Percentiles rank a stretch among this genome's conserved stretches.
Evolutionary conservation across 176 grass and related monocot genomes (phyloP).

Genomic region (Typha latifolia): DNA sequence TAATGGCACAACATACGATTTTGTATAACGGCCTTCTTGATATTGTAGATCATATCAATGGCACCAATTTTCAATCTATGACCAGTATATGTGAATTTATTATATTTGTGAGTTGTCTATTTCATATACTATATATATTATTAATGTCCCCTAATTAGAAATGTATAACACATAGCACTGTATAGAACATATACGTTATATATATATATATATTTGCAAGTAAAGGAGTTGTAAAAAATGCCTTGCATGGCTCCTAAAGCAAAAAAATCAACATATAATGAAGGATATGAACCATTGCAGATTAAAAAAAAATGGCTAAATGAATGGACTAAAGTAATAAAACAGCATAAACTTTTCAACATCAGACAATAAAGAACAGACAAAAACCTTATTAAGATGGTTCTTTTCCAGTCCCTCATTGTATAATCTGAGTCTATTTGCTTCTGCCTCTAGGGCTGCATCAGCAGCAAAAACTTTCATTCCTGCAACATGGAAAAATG

Average conservation of each 20-base stretch:
- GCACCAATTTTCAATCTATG: too few species aligned
- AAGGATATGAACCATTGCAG: neutral
- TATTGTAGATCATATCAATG: too few species aligned
- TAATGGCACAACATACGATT: too few species aligned
- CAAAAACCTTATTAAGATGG: constrained; percentile 48
- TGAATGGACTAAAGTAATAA: neutral
- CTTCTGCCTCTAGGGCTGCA: constrained; percentile 65
- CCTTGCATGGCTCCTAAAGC: neutral
- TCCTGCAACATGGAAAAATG: constrained; percentile 31
- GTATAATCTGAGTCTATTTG: constrained; percentile 40
- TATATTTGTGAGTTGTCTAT: too few species aligned
- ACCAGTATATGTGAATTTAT: too few species aligned
- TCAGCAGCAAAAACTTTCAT: constrained; percentile 61
- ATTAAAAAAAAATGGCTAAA: neutral
- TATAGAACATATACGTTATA: too few species aligned
- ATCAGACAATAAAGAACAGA: neutral
- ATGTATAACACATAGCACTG: too few species aligned
- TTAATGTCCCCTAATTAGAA: too few species aligned
- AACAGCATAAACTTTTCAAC: neutral
- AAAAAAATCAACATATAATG: neutral
- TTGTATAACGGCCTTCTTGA: too few species aligned
- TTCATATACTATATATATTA: too few species aligned
- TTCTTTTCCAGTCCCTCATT: constrained; percentile 51
- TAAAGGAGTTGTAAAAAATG: too few species aligned
- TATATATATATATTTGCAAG: too few species aligned